phyloP scores from a whole-genome alignment of 2,329 filamentous ascomycete species.

The Capronia americana region DNA sequence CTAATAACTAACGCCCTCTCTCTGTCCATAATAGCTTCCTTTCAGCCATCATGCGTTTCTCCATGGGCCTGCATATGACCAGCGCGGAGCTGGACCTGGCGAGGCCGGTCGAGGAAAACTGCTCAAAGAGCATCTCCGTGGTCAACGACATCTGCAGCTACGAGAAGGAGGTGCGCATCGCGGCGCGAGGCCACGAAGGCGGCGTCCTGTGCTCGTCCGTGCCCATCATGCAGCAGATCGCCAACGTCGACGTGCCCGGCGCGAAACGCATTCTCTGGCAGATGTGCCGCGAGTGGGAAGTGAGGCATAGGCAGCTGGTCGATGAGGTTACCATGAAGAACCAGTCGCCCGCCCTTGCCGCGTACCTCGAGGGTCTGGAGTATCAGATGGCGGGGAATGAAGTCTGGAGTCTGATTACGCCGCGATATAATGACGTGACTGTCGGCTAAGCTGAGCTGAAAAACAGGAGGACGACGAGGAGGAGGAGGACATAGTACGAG shows the following conservation, averaged over 20 bases:
- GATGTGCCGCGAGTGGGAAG: background rate
- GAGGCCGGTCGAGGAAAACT: background rate
- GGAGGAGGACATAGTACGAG: no score
- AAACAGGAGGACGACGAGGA: no score
- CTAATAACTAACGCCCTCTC: no score
- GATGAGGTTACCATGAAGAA: background rate
- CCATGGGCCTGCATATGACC: background rate
- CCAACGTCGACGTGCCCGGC: background rate
- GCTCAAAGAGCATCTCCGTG: background rate
- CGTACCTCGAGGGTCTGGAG: background rate
- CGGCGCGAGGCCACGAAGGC: background rate
- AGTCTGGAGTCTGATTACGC: background rate
- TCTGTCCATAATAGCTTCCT: no score
- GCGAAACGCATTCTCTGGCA: background rate
- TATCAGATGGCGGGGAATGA: background rate
- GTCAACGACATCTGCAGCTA: constrained; percentile 2
- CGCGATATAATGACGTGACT: background rate
- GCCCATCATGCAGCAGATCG: background rate
- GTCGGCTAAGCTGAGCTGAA: no score
- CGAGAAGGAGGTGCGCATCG: background rate
- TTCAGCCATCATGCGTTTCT: background rate
- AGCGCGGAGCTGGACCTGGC: background rate
- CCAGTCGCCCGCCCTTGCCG: background rate
- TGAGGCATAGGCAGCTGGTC: background rate
- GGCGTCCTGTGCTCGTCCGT: background rate